Conservation (phyloP, 257 asterid species). For the Solanum microdontum region DNA sequence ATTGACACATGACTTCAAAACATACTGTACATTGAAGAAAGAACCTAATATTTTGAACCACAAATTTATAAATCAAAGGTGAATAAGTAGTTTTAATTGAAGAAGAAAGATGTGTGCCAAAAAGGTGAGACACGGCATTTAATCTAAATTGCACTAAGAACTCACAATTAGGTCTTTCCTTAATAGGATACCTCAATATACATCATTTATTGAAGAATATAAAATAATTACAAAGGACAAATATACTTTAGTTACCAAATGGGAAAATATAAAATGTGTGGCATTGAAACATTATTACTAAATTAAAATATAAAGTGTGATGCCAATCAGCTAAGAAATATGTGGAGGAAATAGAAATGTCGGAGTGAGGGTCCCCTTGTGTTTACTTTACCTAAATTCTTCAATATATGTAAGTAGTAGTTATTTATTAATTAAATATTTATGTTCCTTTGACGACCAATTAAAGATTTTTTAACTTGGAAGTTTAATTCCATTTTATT, state of each 20-base stretch:
- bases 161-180: neutral
- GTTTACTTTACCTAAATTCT: neutral
- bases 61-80: neutral
- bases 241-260: neutral
- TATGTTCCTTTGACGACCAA: neutral
- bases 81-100: neutral
- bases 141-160: neutral
- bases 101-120: neutral
- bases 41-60: neutral
- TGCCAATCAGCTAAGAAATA: neutral
- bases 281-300: neutral
- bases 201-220: neutral
- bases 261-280: neutral
- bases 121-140: neutral
- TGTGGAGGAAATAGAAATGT: slow-evolving; percentile 1
- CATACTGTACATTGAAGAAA: neutral
- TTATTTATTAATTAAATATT: neutral
- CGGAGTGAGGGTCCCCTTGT: neutral
- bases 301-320: neutral
- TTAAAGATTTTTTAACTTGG: neutral
- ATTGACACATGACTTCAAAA: neutral
- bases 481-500: neutral
- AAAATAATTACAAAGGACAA: neutral
- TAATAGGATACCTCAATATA: neutral
- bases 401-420: neutral